Percentiles rank a stretch among this genome's conserved stretches.
Conservation (phyloP, 768 basidiomycete genomes). For the Phylloporus rhodoxanthus region DNA sequence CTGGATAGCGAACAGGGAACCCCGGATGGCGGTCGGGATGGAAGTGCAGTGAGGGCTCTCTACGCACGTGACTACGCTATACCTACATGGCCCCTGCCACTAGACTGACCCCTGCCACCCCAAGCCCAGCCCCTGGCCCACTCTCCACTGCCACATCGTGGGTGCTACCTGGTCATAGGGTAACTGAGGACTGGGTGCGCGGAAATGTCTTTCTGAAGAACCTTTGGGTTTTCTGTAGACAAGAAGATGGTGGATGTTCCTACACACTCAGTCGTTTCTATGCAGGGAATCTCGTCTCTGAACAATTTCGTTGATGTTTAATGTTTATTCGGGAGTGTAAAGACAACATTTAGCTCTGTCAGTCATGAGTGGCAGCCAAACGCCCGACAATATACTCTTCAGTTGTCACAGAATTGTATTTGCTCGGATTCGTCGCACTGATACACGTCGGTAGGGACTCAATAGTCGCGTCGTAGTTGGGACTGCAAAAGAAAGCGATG, state of each 20-base stretch:
- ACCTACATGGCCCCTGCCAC: too few species aligned
- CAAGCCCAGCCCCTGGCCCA: too few species aligned
- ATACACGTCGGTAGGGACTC: constrained; percentile 63
- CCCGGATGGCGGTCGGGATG: too few species aligned
- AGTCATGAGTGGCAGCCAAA: constrained; percentile 53
- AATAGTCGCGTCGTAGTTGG: constrained; percentile 63
- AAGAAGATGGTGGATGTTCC: not conserved
- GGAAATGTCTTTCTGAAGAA: too few species aligned
- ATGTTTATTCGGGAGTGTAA: not conserved
- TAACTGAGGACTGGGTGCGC: too few species aligned
- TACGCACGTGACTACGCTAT: too few species aligned
- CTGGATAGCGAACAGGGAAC: too few species aligned
- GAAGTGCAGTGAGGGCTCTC: too few species aligned
- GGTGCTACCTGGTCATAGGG: too few species aligned
- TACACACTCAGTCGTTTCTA: not conserved
- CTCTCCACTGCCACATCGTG: too few species aligned
- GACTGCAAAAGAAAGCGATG: constrained; percentile 85
- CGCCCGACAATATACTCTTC: constrained; percentile 75
- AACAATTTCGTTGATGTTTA: not conserved
- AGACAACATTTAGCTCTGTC: constrained; percentile 6
- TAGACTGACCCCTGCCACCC: too few species aligned
- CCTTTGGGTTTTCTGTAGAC: too few species aligned
- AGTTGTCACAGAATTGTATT: constrained; percentile 67
- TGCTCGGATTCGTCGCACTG: constrained; percentile 41
- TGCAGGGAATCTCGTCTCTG: not conserved